phyloP scores from a whole-genome alignment of 495 filamentous ascomycete genomes.

The Physcia stellaris region DNA sequence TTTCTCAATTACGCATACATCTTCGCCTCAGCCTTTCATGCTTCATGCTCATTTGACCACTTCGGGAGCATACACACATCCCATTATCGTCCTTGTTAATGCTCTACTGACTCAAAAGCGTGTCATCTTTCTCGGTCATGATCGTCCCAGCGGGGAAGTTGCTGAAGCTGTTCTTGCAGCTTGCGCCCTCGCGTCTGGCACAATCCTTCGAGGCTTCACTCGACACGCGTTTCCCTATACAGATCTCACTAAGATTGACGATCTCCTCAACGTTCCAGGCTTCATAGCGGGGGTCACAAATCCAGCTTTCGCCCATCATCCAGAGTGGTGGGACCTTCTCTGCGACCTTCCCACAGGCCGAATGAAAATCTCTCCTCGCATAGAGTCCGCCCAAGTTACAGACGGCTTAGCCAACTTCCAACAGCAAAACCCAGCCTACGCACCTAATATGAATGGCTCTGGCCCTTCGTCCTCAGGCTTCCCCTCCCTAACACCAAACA shows the following conservation, averaged over 20 bases:
- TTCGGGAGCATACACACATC: slow-evolving; percentile 53
- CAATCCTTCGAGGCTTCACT: slow-evolving; percentile 85
- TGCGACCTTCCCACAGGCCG: slow-evolving; percentile 86
- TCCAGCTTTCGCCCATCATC: slow-evolving; percentile 85
- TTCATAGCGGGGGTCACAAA: slow-evolving; percentile 99
- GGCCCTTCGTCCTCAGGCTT: slow-evolving; percentile 15
- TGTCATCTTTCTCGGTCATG: slow-evolving; percentile 89
- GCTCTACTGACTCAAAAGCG: slow-evolving; percentile 86
- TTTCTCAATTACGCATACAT: slow-evolving; percentile 68
- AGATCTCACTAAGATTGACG: slow-evolving; percentile 94
- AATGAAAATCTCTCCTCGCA: slow-evolving; percentile 80
- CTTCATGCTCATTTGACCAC: slow-evolving; percentile 90
- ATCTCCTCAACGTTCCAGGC: slow-evolving; percentile 85
- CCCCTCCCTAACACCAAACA: slow-evolving; percentile 27
- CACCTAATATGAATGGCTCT: slow-evolving; percentile 24
- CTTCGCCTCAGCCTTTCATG: slow-evolving; percentile 72
- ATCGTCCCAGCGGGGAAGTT: slow-evolving; percentile 83
- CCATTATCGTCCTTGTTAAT: slow-evolving; percentile 41
- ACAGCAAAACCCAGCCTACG: slow-evolving; percentile 52
- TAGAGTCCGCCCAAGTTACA: slow-evolving; percentile 62
- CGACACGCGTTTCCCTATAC: slow-evolving; percentile 98
- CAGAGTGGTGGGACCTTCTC: slow-evolving; percentile 96
- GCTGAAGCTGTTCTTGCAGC: slow-evolving; percentile 90
- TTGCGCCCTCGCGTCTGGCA: slow-evolving; percentile 88
- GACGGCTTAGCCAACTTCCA: slow-evolving; percentile 78